A percentile compares a stretch with the other conserved stretches of the same genome.
phyloP scores from a whole-genome alignment of 2,329 filamentous ascomycete species.

The Aspergillus sergii region DNA sequence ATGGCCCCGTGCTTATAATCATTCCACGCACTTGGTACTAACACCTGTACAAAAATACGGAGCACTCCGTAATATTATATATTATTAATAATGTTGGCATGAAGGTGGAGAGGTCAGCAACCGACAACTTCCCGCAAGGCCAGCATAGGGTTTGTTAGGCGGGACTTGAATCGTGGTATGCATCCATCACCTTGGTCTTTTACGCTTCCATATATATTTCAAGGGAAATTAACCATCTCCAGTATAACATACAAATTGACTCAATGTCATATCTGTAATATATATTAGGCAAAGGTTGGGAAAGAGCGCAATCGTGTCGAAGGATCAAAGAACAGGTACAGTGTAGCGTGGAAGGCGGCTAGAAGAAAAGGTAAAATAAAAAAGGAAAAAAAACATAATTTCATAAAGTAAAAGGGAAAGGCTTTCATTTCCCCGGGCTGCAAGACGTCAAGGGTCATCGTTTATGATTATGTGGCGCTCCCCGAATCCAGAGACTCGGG shows the following conservation, averaged over 20 bases:
- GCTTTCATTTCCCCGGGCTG: slow-evolving; percentile 5
- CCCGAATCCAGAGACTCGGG: slow-evolving; percentile 8
- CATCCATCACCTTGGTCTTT: not conserved
- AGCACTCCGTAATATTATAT: not conserved
- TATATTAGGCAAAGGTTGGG: not conserved
- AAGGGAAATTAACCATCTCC: not conserved
- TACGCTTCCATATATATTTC: not conserved
- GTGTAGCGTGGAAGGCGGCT: not conserved
- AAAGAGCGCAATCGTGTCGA: too few species aligned
- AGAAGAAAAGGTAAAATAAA: not conserved
- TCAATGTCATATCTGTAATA: not conserved
- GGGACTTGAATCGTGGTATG: not conserved
- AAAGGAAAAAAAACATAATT: not conserved
- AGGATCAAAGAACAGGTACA: not conserved
- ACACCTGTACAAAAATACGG: not conserved
- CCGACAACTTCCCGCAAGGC: not conserved
- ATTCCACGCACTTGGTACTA: not conserved
- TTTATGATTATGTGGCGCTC: slow-evolving; percentile 3
- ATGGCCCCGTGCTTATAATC: not conserved
- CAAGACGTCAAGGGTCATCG: slow-evolving; percentile 4
- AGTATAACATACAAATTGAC: not conserved
- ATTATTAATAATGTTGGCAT: slow-evolving; percentile 1
- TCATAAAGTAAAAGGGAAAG: not conserved
- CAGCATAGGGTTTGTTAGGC: not conserved
- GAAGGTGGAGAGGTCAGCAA: not conserved